These are phyloP conservation scores for Aspergillus nidulans DNA, from an alignment of 495 filamentous ascomycete species.

Conservation along the genomic window DNA sequence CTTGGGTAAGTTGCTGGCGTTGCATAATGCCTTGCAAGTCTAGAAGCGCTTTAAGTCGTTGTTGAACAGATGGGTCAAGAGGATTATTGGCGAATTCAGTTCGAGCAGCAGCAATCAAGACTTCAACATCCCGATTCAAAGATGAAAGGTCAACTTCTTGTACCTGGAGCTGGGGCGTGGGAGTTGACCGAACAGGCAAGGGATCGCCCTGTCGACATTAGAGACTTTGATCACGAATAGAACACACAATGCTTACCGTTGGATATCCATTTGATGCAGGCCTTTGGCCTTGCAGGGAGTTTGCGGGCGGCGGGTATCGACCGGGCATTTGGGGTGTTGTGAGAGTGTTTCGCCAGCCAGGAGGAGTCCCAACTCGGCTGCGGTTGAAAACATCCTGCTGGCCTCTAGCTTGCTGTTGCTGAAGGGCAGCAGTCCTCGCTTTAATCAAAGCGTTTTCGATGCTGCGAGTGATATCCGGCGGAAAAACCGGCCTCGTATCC, in stretches of 20 bases:
- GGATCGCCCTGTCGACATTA: conserved; percentile 20
- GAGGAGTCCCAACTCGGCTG: conserved; percentile 49
- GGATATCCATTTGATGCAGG: conserved; percentile 35
- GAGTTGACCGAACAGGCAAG: conserved; percentile 20
- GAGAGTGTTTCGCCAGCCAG: conserved; percentile 59
- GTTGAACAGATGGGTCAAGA: conserved; percentile 67
- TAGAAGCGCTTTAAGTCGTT: conserved; percentile 76
- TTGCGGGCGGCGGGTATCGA: conserved; percentile 29
- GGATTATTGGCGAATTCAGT: conserved; percentile 68
- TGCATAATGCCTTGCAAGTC: conserved; percentile 80
- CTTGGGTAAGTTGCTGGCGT: conserved; percentile 69
- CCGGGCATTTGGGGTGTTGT: conserved; percentile 59
- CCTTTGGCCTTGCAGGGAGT: conserved; percentile 20
- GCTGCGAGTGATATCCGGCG: conserved; percentile 72
- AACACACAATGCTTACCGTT: conserved; percentile 25
- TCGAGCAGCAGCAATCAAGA: conserved; percentile 64
- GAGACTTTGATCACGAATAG: not conserved
- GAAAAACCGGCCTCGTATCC: conserved; percentile 83
- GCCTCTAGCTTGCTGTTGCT: conserved; percentile 62
- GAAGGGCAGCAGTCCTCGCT: conserved; percentile 68
- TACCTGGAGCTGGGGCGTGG: conserved; percentile 39
- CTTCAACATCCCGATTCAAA: conserved; percentile 76
- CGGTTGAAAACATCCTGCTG: conserved; percentile 61
- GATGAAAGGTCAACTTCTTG: conserved; percentile 52
- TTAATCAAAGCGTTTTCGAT: conserved; percentile 95